phyloP scores from a whole-genome alignment of 441 rosid genomes.

The Breynia disticha region DNA sequence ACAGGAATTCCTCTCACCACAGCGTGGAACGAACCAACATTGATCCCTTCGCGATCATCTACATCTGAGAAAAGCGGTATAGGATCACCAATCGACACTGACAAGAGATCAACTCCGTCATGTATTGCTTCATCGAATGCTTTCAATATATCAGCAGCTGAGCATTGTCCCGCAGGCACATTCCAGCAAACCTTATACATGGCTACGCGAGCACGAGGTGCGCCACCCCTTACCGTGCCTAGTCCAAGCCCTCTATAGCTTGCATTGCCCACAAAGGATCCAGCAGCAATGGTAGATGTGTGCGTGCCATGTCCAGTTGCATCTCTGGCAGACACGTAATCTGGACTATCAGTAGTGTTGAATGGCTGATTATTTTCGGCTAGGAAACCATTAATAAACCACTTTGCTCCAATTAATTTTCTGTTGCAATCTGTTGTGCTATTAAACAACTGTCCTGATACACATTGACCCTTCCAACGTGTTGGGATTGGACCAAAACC shows the following conservation, averaged over 20 bases:
- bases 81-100: constrained; percentile 23
- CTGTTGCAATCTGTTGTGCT: constrained; percentile 26
- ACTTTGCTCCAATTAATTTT: constrained; percentile 55
- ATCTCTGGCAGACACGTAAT: constrained; percentile 47
- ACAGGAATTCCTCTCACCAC: constrained; percentile 32
- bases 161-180: constrained; percentile 27
- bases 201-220: constrained; percentile 52
- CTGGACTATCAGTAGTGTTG: constrained; percentile 26
- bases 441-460: constrained; percentile 33
- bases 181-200: constrained; percentile 67
- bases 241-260: constrained; percentile 41
- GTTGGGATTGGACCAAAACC: constrained; percentile 43
- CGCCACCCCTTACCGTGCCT: constrained; percentile 56
- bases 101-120: constrained; percentile 41
- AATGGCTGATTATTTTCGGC: constrained; percentile 28
- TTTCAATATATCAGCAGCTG: constrained; percentile 49
- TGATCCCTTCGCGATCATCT: constrained; percentile 32
- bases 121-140: constrained; percentile 55
- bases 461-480: constrained; percentile 53
- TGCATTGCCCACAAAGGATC: constrained; percentile 31
- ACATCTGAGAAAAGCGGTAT: constrained; percentile 30
- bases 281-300: constrained; percentile 49
- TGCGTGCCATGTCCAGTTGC: constrained; percentile 67
- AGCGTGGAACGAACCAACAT: constrained; percentile 46
- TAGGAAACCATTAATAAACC: constrained; percentile 38